Base-by-base conservation (phyloP, 2,329 filamentous ascomycete species). In the Monosporascus sp. region DNA sequence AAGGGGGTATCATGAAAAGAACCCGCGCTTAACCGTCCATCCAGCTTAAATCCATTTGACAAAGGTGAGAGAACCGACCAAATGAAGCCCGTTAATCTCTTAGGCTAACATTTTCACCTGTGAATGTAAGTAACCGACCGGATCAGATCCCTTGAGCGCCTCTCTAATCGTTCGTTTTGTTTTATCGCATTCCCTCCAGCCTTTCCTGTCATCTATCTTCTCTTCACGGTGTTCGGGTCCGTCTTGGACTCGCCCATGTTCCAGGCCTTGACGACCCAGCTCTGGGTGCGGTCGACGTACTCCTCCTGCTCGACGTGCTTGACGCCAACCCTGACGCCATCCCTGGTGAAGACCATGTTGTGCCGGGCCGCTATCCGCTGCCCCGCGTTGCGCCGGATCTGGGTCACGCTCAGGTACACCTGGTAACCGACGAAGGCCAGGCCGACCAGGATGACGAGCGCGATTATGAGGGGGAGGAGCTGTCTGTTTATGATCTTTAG, bases 221-320 rank as follows among this genome's bases (percentile, higher is more conserved):
- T 65, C 64, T 70, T 69, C 53, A 67, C 68, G 41, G 60, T 60
- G 20, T 65, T 62, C 53, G 63, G 65, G n/a, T 17, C 43, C 7
- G 20, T 45, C 20, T 53, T 51, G 9, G 41, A 48, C 22, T 60
- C 64, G 39, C 65, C 68, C 52, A 84, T 63, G 61, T 85, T 84
- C 83, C 83, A 87, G 1, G 83, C 82, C 70, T 84, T 85, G 53
- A 86, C 82, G 50, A 86, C 71, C 70, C 78, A 82, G 59, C 77
- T 83, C 73, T 92, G 88, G 18, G 88, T 90, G 63, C 76, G 77
- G 62, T 91, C 88, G 63, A 89, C 82, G 66, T 90, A 89, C 47
- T 80, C 81, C 72, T 91, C 88, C 51, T 81, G 79, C 59, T 79
- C 78, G 48, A 87, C 70, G 55, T 89, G 78, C 71, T 85, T 87